Conservation (phyloP, 306 rosid genomes). For the Dicorynia guianensis region DNA sequence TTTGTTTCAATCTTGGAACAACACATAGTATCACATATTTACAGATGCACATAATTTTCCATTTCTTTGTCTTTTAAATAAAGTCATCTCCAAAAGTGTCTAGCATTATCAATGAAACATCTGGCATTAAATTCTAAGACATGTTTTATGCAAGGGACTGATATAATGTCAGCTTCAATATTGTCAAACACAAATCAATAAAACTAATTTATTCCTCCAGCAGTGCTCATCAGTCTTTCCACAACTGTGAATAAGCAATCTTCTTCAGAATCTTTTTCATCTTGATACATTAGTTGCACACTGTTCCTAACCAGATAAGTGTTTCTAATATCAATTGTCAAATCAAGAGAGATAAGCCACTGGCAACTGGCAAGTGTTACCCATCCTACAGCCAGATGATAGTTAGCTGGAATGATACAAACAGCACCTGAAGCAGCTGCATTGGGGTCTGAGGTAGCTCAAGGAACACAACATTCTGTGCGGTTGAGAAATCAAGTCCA, state of each 20-base stretch:
- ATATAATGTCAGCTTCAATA: slow-evolving; percentile 7
- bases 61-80: slow-evolving; percentile 27
- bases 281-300: slow-evolving; percentile 10
- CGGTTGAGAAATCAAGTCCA: slow-evolving; percentile 94
- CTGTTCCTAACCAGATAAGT: slow-evolving; percentile 20
- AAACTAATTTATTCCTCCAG: slow-evolving; percentile 26
- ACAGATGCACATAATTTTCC: neutral
- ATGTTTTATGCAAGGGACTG: slow-evolving; percentile 5
- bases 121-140: slow-evolving; percentile 24
- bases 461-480: slow-evolving; percentile 90
- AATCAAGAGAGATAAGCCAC: slow-evolving; percentile 19
- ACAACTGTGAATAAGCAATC: slow-evolving; percentile 19
- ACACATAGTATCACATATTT: slow-evolving; percentile 17
- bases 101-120: slow-evolving; percentile 22
- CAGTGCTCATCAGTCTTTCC: slow-evolving; percentile 20
- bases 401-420: slow-evolving; percentile 20
- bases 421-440: slow-evolving; percentile 85
- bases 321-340: slow-evolving; percentile 23
- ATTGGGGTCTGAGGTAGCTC: slow-evolving; percentile 90
- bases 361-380: slow-evolving; percentile 22
- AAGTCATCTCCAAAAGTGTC: slow-evolving; percentile 20
- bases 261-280: slow-evolving; percentile 29
- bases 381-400: neutral
- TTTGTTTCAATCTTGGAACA: slow-evolving; percentile 16
- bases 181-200: slow-evolving; percentile 26